These are phyloP conservation scores for Fusarium chlamydosporum DNA, from an alignment of 2,329 filamentous ascomycete species.

Conservation along the genomic window DNA sequence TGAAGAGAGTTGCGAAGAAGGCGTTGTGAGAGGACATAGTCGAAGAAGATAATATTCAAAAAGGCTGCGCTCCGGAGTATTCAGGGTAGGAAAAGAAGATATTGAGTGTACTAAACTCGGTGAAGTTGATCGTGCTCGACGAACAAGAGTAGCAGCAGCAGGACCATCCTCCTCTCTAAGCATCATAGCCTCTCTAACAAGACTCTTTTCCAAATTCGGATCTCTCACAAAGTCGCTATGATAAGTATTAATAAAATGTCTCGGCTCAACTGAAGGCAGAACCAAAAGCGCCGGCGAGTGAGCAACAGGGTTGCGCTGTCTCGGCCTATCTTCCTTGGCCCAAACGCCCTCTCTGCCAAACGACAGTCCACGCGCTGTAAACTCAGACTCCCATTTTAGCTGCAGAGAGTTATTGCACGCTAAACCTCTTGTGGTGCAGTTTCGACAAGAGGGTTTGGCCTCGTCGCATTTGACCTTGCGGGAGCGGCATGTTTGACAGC, in stretches of 20 bases:
- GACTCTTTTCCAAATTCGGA: slow-evolving; percentile 31
- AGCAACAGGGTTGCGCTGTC: slow-evolving; percentile 2
- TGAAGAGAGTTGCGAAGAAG: slow-evolving; percentile 32
- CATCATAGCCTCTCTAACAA: slow-evolving; percentile 29
- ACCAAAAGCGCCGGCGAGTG: not conserved
- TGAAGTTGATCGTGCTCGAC: slow-evolving; percentile 3
- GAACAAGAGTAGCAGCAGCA: slow-evolving; percentile 6
- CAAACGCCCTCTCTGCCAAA: slow-evolving; percentile 53
- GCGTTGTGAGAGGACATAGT: slow-evolving; percentile 45
- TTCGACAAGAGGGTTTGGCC: slow-evolving; percentile 38
- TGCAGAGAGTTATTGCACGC: slow-evolving; percentile 31
- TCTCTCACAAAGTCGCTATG: slow-evolving; percentile 33
- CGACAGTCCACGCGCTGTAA: slow-evolving; percentile 45
- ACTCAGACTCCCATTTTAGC: slow-evolving; percentile 53
- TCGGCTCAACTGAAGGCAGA: slow-evolving; percentile 14
- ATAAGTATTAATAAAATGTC: slow-evolving; percentile 46
- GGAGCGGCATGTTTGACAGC: slow-evolving; percentile 46
- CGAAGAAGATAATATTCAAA: slow-evolving; percentile 45
- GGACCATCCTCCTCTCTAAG: slow-evolving; percentile 19
- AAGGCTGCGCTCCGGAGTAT: slow-evolving; percentile 25
- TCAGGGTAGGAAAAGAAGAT: slow-evolving; percentile 32
- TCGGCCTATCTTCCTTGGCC: slow-evolving; percentile 38
- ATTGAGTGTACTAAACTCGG: slow-evolving; percentile 14
- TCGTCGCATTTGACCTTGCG: slow-evolving; percentile 49
- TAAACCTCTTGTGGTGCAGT: slow-evolving; percentile 38